Percentiles rank a stretch among this genome's conserved stretches.
phyloP scores from a whole-genome alignment of 345 rosid species.

The Nasturtium officinale region DNA sequence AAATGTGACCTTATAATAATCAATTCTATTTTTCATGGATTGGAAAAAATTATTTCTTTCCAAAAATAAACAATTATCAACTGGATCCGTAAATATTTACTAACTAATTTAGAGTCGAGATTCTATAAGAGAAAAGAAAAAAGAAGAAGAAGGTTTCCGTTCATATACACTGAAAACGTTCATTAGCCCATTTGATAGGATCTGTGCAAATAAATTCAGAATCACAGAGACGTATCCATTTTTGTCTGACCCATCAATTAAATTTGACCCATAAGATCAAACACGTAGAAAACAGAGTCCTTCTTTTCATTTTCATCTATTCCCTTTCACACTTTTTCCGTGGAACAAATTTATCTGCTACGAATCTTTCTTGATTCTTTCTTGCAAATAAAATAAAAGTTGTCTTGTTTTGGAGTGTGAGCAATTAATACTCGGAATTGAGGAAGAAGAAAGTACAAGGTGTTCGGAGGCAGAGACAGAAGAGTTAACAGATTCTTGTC shows the following conservation, averaged over 20 bases:
- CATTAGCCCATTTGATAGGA: slow-evolving; percentile 17
- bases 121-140: not conserved
- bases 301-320: slow-evolving; percentile 27
- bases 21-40: not conserved
- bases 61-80: slow-evolving; percentile 6
- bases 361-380: slow-evolving; percentile 22
- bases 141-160: not conserved
- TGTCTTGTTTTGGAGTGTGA: slow-evolving; percentile 34
- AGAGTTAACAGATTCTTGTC: slow-evolving; percentile 12
- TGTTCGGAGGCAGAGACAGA: slow-evolving; percentile 8
- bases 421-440: not conserved
- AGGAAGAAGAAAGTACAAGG: slow-evolving; percentile 23
- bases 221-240: slow-evolving; percentile 30
- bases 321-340: slow-evolving; percentile 24
- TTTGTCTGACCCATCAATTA: slow-evolving; percentile 14
- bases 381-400: slow-evolving; percentile 5
- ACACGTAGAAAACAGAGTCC: slow-evolving; percentile 14
- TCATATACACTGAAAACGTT: not conserved
- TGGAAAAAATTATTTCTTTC: slow-evolving; percentile 4
- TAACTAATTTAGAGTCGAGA: not conserved
- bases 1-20: not conserved
- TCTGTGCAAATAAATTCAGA: slow-evolving; percentile 24
- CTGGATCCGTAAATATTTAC: not conserved
- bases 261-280: slow-evolving; percentile 26
- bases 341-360: slow-evolving; percentile 10